Evolutionary conservation across 2,329 filamentous ascomycete genomes (phyloP).

Genomic region (Calycina herbarum): DNA sequence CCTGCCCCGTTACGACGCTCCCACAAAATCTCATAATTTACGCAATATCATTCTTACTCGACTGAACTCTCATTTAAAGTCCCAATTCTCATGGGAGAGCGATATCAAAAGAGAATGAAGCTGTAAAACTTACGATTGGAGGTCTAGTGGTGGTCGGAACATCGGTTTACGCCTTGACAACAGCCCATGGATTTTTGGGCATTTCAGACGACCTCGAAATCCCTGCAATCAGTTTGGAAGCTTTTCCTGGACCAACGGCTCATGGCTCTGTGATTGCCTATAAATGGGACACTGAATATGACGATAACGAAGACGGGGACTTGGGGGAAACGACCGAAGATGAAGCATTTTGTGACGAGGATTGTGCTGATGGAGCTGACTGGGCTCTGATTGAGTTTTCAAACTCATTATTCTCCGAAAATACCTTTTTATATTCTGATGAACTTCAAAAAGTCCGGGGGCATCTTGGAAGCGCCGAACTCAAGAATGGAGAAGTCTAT

Average conservation of each 20-base stretch:
- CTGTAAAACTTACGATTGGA: too few species aligned
- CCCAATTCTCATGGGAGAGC: too few species aligned
- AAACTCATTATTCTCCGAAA: not conserved
- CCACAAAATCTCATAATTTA: too few species aligned
- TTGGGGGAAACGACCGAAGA: not conserved
- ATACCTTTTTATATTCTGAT: not conserved
- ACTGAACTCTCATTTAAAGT: too few species aligned
- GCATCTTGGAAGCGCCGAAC: not conserved
- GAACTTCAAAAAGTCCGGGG: not conserved
- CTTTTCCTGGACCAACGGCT: not conserved
- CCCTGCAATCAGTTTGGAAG: not conserved
- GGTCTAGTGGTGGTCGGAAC: not conserved
- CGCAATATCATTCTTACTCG: too few species aligned
- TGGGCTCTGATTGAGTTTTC: not conserved
- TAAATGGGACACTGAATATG: not conserved
- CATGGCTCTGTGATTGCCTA: not conserved
- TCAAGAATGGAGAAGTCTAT: not conserved
- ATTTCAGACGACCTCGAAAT: not conserved
- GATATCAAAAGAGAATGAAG: too few species aligned
- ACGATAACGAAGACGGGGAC: not conserved
- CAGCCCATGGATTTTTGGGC: not conserved
- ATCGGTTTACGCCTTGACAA: not conserved
- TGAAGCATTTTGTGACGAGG: not conserved
- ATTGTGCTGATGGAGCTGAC: not conserved
- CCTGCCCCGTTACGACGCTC: too few species aligned